Percentiles rank a stretch among this genome's conserved stretches.
phyloP scores from a whole-genome alignment of 2,329 filamentous ascomycete species.

The Malbranchea zuffiana region DNA sequence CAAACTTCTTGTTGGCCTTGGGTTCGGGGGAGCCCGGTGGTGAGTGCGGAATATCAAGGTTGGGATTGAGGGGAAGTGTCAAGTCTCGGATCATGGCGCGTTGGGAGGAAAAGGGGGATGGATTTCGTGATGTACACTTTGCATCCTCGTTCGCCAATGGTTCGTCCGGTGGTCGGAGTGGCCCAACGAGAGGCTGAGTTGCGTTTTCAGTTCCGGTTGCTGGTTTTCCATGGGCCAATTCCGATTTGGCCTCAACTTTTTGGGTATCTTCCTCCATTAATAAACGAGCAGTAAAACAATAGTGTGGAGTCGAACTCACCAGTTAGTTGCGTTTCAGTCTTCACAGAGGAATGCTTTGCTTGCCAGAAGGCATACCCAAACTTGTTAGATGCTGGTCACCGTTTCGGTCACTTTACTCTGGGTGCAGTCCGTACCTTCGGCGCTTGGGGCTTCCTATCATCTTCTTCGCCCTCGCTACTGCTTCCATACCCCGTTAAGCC shows the following conservation, averaged over 20 bases:
- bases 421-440: slow-evolving; percentile 13
- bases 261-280: too few relatives aligned
- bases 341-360: too few relatives aligned
- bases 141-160: slow-evolving; percentile 7
- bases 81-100: slow-evolving; percentile 45
- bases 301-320: too few relatives aligned
- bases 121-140: slow-evolving; percentile 9
- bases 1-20: slow-evolving; percentile 45
- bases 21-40: slow-evolving; percentile 37
- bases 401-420: too few relatives aligned
- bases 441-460: slow-evolving; percentile 9
- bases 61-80: slow-evolving; percentile 40
- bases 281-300: too few relatives aligned
- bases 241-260: too few relatives aligned
- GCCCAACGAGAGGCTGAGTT: slow-evolving; percentile 24
- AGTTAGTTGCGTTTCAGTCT: too few relatives aligned
- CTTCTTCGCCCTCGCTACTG: slow-evolving; percentile 36
- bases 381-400: too few relatives aligned
- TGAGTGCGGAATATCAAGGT: slow-evolving; percentile 36
- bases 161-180: slow-evolving; percentile 22
- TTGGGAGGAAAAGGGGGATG: slow-evolving; percentile 41
- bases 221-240: not conserved
- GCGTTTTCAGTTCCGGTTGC: slow-evolving; percentile 2
- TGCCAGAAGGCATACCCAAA: too few relatives aligned
- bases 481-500: slow-evolving; percentile 35